Percentiles rank a stretch among this genome's conserved stretches.
phyloP scores from a whole-genome alignment of 2,329 filamentous ascomycete species.

The Xylaria sp. region DNA sequence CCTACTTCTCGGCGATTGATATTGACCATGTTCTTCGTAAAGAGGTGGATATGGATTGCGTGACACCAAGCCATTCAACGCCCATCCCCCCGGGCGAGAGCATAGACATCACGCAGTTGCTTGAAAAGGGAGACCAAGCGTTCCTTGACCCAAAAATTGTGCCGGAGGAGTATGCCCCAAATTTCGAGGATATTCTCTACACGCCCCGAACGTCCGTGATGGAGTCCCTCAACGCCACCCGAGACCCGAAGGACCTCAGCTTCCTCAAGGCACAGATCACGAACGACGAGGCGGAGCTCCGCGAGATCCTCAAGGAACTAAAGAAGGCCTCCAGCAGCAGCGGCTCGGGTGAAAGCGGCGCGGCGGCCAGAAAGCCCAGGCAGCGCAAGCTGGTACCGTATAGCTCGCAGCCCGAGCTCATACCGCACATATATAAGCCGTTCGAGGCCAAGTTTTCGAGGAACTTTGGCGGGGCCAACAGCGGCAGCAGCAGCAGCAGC shows the following conservation, averaged over 20 bases:
- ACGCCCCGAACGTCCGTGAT: constrained; percentile 76
- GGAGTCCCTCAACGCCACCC: constrained; percentile 62
- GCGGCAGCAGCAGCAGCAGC: background rate
- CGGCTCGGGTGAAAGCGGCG: constrained; percentile 9
- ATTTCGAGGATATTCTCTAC: constrained; percentile 67
- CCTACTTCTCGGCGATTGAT: constrained; percentile 94
- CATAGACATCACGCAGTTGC: constrained; percentile 77
- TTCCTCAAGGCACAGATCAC: constrained; percentile 88
- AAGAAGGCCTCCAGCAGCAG: constrained; percentile 40
- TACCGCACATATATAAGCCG: constrained; percentile 43
- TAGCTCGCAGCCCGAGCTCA: constrained; percentile 40
- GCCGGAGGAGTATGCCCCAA: constrained; percentile 57
- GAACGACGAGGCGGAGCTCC: constrained; percentile 71
- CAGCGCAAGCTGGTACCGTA: constrained; percentile 41
- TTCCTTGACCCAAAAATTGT: constrained; percentile 67
- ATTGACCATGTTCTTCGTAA: constrained; percentile 96
- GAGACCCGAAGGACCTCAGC: constrained; percentile 50
- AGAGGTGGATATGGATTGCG: constrained; percentile 96
- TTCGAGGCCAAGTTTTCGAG: constrained; percentile 42
- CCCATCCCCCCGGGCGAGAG: constrained; percentile 85
- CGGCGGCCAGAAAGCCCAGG: constrained; percentile 24
- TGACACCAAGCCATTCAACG: constrained; percentile 82
- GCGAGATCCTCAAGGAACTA: constrained; percentile 67
- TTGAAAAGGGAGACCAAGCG: constrained; percentile 71
- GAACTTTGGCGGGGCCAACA: too few species aligned